Evolutionary conservation across 1,139 yeast genomes (phyloP), one percentile per base, ranked within the genome.

Genomic region (Suzukiozyma palmioleophila): DNA sequence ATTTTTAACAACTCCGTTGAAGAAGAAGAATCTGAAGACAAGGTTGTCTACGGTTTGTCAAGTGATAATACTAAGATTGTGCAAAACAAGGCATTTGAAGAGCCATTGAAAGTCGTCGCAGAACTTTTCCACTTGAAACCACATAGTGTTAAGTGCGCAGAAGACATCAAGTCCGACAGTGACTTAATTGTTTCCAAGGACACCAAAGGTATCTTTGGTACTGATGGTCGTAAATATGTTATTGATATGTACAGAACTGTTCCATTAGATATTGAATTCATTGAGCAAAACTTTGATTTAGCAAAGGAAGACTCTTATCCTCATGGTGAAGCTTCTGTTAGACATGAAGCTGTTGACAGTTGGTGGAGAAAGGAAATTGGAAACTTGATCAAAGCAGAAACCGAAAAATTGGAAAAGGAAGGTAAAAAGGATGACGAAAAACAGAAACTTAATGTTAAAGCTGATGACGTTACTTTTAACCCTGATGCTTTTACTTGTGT

Each of bases 341-440:
- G 98, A 66, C 82, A 81, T 45, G 97, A 92, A 64, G 92, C 96
- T 10, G 79, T 92, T 39, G 90, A 83, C 51, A 87, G 82, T 53
- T 90, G 96, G 96, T 88, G 95, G 84, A 77, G 77, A 54, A 64
- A 79, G 49, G 79, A 82, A 54, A 75, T 83, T 8, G 78, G 84
- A 15, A 74, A 69, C 18, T 73, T 77, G 36, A 62, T 66, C 48
- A 77, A 75, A 50, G 62, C 57, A 2, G 79, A 77, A 49, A 66
- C 80, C 26, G 80, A 74, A 37, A 60, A 59, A 38, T 58, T 74
- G 36, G 75, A 70, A 41, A 66, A 68, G 26, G 84, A 75, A 47
- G 71, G 69, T 25, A 63, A 62, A 27, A 12, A 59, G 26, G 74
- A 58, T 16, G 60, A 59, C n/a, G 66, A 66, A 37, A 73, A 73